Evolutionary conservation across 2,329 filamentous ascomycete genomes (phyloP).

Genomic region (Cryphonectria naterciae): DNA sequence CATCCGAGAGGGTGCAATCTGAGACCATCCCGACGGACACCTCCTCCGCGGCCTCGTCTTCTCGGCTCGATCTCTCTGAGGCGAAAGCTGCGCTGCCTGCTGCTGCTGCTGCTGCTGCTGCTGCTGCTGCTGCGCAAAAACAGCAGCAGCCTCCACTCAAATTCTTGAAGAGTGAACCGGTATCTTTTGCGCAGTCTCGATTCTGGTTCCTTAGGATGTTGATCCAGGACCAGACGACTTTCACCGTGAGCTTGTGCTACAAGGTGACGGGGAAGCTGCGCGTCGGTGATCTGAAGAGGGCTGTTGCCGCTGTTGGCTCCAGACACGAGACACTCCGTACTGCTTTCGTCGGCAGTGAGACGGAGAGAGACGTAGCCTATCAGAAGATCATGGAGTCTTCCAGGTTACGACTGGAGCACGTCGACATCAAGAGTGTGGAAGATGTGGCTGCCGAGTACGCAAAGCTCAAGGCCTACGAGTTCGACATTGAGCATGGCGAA

Average conservation of each 20-base stretch:
- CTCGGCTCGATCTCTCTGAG: neutral
- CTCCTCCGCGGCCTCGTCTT: neutral
- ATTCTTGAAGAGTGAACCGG: constrained; percentile 26
- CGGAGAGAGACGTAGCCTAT: constrained; percentile 30
- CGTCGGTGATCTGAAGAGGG: constrained; percentile 37
- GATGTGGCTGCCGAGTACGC: constrained; percentile 43
- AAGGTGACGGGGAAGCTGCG: constrained; percentile 39
- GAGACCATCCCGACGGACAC: neutral
- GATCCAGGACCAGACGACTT: constrained; percentile 43
- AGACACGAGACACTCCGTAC: constrained; percentile 43
- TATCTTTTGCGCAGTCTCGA: constrained; percentile 45
- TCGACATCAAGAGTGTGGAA: constrained; percentile 42
- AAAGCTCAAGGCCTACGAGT: constrained; percentile 31
- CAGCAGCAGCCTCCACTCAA: neutral
- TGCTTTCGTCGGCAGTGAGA: constrained; percentile 32
- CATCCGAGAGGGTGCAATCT: neutral
- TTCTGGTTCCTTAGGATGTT: constrained; percentile 44
- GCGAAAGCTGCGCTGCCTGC: neutral
- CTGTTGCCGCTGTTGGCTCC: constrained; percentile 37
- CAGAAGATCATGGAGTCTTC: neutral
- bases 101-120: neutral
- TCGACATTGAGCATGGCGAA: neutral
- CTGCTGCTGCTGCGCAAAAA: neutral
- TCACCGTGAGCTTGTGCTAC: constrained; percentile 43
- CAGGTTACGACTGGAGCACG: constrained; percentile 25